Evolutionary conservation across 2,329 filamentous ascomycete genomes (phyloP).

Genomic region (Colletotrichum tamarilloi): DNA sequence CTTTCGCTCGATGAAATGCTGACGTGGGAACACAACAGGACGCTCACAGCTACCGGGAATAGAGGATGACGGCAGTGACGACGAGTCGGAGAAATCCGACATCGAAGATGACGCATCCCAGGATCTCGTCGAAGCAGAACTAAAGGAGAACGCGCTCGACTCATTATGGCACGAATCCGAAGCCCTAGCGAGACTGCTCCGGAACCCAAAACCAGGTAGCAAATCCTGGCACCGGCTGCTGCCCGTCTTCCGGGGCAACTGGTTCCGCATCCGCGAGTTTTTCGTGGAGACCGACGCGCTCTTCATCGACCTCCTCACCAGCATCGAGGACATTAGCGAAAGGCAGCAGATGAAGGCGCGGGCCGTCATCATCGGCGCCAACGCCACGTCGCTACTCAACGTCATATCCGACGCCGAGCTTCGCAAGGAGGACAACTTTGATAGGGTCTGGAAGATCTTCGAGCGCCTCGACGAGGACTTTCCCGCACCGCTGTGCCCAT

Average conservation of each 20-base stretch:
- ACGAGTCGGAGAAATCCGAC: conserved; percentile 2
- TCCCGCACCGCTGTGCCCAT: conserved; percentile 40
- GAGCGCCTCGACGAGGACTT: conserved; percentile 45
- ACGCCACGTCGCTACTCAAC: conserved; percentile 49
- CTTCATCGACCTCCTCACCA: conserved; percentile 43
- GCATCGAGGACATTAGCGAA: conserved; percentile 12
- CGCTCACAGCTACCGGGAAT: background rate
- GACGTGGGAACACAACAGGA: background rate
- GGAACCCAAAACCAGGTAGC: conserved; percentile 13
- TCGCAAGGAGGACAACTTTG: conserved; percentile 36
- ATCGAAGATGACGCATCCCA: conserved; percentile 17
- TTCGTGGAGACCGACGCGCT: conserved; percentile 38
- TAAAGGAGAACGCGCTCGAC: conserved; percentile 37
- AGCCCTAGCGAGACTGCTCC: conserved; percentile 42
- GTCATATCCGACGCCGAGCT: conserved; percentile 30
- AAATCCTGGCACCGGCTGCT: conserved; percentile 16
- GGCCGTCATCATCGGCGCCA: conserved; percentile 45
- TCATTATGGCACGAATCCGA: conserved; percentile 42
- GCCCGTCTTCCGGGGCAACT: conserved; percentile 36
- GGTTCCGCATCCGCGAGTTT: conserved; percentile 40
- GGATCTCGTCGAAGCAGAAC: conserved; percentile 10
- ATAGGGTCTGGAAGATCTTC: conserved; percentile 39
- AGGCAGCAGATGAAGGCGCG: background rate
- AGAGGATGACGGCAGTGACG: conserved; percentile 4
- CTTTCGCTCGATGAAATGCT: background rate